Evolutionary conservation across 1,284 basidiomycete species (phyloP).

Genomic region (Gomphus bonarii): DNA sequence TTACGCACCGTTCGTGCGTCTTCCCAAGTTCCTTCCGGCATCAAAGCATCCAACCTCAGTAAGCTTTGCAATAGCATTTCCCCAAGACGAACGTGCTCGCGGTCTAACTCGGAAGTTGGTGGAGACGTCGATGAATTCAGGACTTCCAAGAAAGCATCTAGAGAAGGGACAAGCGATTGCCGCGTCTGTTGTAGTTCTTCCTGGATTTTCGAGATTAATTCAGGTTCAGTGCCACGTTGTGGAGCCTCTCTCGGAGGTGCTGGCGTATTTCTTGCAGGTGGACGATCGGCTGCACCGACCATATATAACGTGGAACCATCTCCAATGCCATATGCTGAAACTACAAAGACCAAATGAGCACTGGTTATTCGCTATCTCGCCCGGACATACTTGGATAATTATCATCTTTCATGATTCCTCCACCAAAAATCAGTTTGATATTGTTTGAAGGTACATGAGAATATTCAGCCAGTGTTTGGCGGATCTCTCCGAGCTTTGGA

Average conservation of each 20-base stretch:
- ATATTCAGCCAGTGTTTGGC: conserved; percentile 47
- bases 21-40: conserved; percentile 57
- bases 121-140: conserved; percentile 1
- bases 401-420: conserved; percentile 74
- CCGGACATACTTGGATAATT: conserved; percentile 44
- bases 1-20: conserved; percentile 64
- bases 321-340: conserved; percentile 54
- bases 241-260: conserved; percentile 11
- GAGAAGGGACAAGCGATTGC: conserved; percentile 13
- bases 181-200: conserved; percentile 9
- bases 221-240: conserved; percentile 14
- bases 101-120: conserved; percentile 12
- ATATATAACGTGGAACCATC: conserved; percentile 53
- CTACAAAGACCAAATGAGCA: conserved; percentile 24
- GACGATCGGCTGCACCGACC: conserved; percentile 33
- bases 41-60: conserved; percentile 65
- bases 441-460: conserved; percentile 48
- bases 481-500: conserved; percentile 43
- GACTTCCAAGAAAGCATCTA: conserved; percentile 18
- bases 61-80: conserved; percentile 70
- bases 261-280: conserved; percentile 13
- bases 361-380: background rate
- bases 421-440: conserved; percentile 74
- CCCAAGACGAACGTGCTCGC: conserved; percentile 50
- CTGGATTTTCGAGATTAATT: conserved; percentile 7